These are phyloP conservation scores for Gymnopilus dilepis DNA, from an alignment of 768 basidiomycete genomes.

Conservation along the genomic window DNA sequence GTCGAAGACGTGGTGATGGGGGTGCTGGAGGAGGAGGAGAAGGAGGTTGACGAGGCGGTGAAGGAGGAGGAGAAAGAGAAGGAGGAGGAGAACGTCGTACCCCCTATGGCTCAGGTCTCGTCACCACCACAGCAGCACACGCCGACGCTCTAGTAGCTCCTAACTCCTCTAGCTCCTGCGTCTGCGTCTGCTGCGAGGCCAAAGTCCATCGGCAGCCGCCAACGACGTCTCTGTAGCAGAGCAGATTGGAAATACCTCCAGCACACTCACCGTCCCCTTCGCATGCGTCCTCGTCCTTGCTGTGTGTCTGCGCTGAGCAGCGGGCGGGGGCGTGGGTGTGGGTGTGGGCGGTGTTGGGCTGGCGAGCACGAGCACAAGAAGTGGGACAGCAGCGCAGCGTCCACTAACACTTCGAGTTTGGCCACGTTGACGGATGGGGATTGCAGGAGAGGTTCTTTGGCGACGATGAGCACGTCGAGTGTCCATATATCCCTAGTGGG, in stretches of 20 bases:
- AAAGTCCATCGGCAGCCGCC: not conserved
- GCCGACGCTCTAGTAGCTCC: too few relatives aligned
- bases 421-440: constrained; percentile 44
- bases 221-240: constrained; percentile 20
- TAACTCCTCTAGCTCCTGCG: not conserved
- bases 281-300: constrained; percentile 17
- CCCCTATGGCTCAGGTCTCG: not conserved
- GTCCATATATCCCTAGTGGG: too few relatives aligned
- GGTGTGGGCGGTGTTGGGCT: too few relatives aligned
- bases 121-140: too few relatives aligned
- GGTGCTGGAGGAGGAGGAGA: constrained; percentile 5
- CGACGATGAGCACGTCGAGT: constrained; percentile 47
- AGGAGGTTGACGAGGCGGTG: not conserved
- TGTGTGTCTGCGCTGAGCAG: constrained; percentile 5
- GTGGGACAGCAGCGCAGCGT: constrained; percentile 48
- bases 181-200: not conserved
- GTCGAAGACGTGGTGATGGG: too few relatives aligned
- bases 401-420: constrained; percentile 47
- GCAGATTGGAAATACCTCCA: constrained; percentile 24
- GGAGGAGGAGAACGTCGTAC: constrained; percentile 12
- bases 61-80: not conserved
- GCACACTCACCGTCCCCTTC: constrained; percentile 31
- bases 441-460: constrained; percentile 40
- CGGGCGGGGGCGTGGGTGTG: too few relatives aligned
- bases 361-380: constrained; percentile 56